Conservation (phyloP, 495 filamentous ascomycete genomes). For the Daldinia bambusicola region DNA sequence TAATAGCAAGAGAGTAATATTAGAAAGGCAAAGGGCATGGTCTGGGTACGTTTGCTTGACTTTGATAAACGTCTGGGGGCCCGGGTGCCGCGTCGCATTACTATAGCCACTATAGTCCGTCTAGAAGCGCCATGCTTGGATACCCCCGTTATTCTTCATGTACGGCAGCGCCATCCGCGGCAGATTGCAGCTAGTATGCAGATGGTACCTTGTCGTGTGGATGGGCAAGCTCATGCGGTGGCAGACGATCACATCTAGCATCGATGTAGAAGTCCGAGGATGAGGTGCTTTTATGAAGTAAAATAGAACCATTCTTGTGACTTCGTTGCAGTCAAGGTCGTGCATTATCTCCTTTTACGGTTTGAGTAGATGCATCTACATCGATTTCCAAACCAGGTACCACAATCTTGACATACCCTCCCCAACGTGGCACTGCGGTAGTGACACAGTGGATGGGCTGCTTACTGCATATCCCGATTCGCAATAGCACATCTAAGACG, state of each 20-base stretch:
- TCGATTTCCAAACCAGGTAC: conserved; percentile 31
- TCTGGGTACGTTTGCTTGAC: neutral
- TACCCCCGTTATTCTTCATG: conserved; percentile 13
- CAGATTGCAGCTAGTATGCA: conserved; percentile 33
- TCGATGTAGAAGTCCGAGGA: conserved; percentile 1
- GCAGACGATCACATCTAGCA: conserved; percentile 21
- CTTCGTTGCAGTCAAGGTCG: neutral
- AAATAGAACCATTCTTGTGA: conserved; percentile 13
- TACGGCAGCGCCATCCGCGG: conserved; percentile 23
- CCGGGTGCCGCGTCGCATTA: neutral
- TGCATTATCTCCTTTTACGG: conserved; percentile 15
- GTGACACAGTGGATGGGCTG: conserved; percentile 40
- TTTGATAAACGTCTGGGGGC: neutral
- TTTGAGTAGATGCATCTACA: conserved; percentile 15
- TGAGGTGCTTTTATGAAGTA: conserved; percentile 11
- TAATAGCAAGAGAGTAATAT: neutral
- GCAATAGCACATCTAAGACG: conserved; percentile 34
- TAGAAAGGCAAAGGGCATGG: neutral
- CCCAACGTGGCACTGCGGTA: conserved; percentile 33
- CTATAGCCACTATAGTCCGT: neutral
- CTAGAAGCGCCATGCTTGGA: neutral
- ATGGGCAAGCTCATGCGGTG: conserved; percentile 14
- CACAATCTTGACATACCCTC: conserved; percentile 21
- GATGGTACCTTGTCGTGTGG: conserved; percentile 7
- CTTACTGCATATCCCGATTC: conserved; percentile 43